phyloP scores from a whole-genome alignment of 1,139 yeast genomes.

The Geotrichum restrictum region DNA sequence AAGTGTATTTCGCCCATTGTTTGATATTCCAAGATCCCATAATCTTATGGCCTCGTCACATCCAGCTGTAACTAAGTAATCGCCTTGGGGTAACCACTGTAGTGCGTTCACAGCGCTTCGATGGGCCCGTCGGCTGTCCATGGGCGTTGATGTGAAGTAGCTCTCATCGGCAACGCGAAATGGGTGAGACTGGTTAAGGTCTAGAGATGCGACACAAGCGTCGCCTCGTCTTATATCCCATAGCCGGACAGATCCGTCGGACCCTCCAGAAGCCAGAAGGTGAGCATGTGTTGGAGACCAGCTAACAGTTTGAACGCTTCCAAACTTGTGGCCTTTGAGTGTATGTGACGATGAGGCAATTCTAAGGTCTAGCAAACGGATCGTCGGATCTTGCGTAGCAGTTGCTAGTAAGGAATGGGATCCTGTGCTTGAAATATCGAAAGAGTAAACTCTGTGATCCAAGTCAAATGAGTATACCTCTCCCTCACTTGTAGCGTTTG shows the following conservation, averaged over 20 bases:
- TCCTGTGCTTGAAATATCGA: constrained; percentile 41
- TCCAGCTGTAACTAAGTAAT: constrained; percentile 59
- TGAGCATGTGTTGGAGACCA: constrained; percentile 72
- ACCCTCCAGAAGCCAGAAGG: constrained; percentile 69
- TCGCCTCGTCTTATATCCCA: constrained; percentile 75
- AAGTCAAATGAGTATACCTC: constrained; percentile 65
- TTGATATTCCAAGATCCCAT: constrained; percentile 53
- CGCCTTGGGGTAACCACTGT: constrained; percentile 64
- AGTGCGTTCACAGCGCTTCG: constrained; percentile 72
- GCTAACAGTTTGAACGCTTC: constrained; percentile 59
- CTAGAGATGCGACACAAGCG: constrained; percentile 61
- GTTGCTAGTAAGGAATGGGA: constrained; percentile 59
- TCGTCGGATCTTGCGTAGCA: constrained; percentile 66
- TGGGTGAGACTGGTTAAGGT: constrained; percentile 40
- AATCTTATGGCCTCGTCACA: constrained; percentile 71
- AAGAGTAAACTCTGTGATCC: constrained; percentile 41
- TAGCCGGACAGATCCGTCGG: constrained; percentile 54
- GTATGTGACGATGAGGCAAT: constrained; percentile 70
- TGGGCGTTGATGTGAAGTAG: constrained; percentile 27
- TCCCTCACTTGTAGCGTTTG: constrained; percentile 48
- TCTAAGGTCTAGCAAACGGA: constrained; percentile 67
- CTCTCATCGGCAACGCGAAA: constrained; percentile 15
- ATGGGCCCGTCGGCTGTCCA: constrained; percentile 46
- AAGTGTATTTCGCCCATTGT: constrained; percentile 31
- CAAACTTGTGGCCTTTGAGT: constrained; percentile 55